phyloP scores from a whole-genome alignment of 164 flowering plant species.

The Akebia trifoliata region DNA sequence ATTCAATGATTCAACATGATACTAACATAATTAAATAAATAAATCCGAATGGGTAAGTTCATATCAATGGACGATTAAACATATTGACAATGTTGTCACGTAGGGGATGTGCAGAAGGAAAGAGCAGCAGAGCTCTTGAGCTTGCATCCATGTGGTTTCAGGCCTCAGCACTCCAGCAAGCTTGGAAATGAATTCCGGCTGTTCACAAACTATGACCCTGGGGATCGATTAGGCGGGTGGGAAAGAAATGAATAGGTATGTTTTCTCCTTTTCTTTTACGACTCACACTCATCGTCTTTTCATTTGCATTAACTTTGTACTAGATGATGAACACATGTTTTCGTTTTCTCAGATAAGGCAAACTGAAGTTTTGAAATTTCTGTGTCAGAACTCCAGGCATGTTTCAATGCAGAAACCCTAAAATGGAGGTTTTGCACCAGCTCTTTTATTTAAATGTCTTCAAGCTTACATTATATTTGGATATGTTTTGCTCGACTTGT shows the following conservation, averaged over 20 bases:
- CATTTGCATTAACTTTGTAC: not conserved
- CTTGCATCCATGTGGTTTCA: slow-evolving; percentile 74
- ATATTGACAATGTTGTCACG: slow-evolving; percentile 8
- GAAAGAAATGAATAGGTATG: slow-evolving; percentile 28
- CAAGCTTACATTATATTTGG: too few relatives aligned
- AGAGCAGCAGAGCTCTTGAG: slow-evolving; percentile 74
- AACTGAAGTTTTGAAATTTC: too few relatives aligned
- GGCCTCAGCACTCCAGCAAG: slow-evolving; percentile 86
- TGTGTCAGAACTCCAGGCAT: too few relatives aligned
- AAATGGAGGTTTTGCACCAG: too few relatives aligned
- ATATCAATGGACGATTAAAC: not conserved
- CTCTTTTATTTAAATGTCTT: too few relatives aligned
- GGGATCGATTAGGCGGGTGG: slow-evolving; percentile 79
- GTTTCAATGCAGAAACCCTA: too few relatives aligned
- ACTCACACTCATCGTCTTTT: not conserved
- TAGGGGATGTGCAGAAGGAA: slow-evolving; percentile 83
- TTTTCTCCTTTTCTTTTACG: not conserved
- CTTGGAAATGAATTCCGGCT: slow-evolving; percentile 90
- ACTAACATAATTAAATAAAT: not conserved
- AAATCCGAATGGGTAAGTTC: not conserved
- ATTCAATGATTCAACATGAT: not conserved
- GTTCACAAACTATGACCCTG: slow-evolving; percentile 82
- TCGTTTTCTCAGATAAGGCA: too few relatives aligned
- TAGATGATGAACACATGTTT: too few relatives aligned
- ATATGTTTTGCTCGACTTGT: too few relatives aligned